Base-by-base conservation (phyloP, 257 asterid genomes). In the Eucommia ulmoides region DNA sequence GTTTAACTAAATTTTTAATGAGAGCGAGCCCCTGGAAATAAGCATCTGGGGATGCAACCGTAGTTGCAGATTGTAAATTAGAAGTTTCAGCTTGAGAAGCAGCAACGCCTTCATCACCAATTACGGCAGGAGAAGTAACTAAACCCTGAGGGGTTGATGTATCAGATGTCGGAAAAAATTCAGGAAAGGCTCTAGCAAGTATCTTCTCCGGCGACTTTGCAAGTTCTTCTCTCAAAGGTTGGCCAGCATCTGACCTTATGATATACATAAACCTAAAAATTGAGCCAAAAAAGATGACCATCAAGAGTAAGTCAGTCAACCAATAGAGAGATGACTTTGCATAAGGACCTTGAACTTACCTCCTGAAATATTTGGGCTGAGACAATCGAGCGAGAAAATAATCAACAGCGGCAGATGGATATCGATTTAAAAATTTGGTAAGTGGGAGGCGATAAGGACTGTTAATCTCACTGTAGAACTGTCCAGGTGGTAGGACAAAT, bases 401-500 rank as follows among this genome's bases (percentile, higher is more conserved):
- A 77, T 91, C 97, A 58, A 91, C 87, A 58, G 99, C 92, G 35
- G 76, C 80, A 45, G 95, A 74, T 14, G 99, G 88, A 59, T 86
- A 91, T 24, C 96, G 86, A 61, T 91, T 91, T 50, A 91, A 82
- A 70, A 91, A 91, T 64, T 91, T 91, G 45, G 99, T 91, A 58
- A 91, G 84, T 26, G 99, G 95, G 49, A 91, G 76, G 60, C 99
- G 89, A 72, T 91, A 91, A 22, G 99, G 99, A 70, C 96, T 86
- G 73, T 91, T 91, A 71, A 91, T 91, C 82, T 83, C 96, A 65
- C 99, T 91, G 59, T 91, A 91, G 66, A 75, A 86, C 61, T 83
- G 99, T 57, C 93, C 97, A 55, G 95, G 78, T n/a, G 89, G 95
- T 62, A 91, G 93, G 52, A 95, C 95, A 58, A 77, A 82, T 79